A percentile compares a stretch with the other conserved stretches of the same genome.
These are phyloP conservation scores for Nectriaceae sp. DNA, from an alignment of 2,329 filamentous ascomycete species.

Conservation along the genomic window DNA sequence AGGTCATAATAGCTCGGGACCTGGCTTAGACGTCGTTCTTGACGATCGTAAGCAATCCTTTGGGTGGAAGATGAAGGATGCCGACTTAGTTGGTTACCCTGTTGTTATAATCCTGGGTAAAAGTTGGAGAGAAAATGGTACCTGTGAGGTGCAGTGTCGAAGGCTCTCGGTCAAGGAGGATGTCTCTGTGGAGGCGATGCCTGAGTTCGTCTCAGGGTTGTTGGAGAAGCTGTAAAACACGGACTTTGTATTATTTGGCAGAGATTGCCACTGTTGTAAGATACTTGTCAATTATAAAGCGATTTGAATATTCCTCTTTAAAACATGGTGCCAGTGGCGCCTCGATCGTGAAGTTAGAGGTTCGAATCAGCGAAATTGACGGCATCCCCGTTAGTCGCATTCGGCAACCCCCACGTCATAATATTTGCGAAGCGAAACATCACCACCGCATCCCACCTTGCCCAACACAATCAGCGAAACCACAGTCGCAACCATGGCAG, in stretches of 20 bases:
- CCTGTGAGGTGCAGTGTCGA: conserved; percentile 80
- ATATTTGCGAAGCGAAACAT: conserved; percentile 30
- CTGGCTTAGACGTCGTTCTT: conserved; percentile 63
- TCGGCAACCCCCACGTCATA: conserved; percentile 32
- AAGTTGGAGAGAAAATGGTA: conserved; percentile 58
- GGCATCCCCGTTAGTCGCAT: conserved; percentile 34
- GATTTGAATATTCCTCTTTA: too few species aligned
- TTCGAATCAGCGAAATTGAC: neutral
- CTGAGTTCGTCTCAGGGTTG: conserved; percentile 45
- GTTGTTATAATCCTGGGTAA: conserved; percentile 79
- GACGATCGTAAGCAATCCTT: conserved; percentile 73
- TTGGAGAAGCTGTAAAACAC: conserved; percentile 50
- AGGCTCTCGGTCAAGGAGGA: conserved; percentile 62
- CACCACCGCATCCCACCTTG: conserved; percentile 11
- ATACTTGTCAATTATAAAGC: conserved; percentile 9
- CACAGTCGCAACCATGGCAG: conserved; percentile 30
- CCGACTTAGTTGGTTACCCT: conserved; percentile 86
- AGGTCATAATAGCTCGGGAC: conserved; percentile 7
- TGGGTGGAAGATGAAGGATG: conserved; percentile 87
- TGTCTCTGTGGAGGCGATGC: conserved; percentile 49
- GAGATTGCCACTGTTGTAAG: conserved; percentile 1
- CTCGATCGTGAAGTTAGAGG: too few species aligned
- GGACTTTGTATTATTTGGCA: neutral
- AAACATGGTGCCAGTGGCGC: too few species aligned
- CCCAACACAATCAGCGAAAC: conserved; percentile 1